phyloP scores from a whole-genome alignment of 2,329 filamentous ascomycete species.

The Colletotrichum caudatum region DNA sequence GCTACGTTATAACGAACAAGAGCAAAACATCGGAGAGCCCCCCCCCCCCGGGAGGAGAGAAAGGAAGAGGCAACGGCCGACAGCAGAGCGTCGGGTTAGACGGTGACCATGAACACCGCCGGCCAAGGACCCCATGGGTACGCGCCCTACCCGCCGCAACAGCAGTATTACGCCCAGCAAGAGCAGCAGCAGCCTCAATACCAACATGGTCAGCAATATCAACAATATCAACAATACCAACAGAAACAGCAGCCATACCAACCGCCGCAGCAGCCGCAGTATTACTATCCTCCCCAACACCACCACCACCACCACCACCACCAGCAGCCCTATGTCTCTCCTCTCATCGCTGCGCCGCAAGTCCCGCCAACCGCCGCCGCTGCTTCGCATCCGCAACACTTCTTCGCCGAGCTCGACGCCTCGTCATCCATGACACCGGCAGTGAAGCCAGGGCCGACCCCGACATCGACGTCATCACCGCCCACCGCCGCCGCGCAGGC shows the following conservation, averaged over 20 bases:
- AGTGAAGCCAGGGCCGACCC: slow-evolving; percentile 17
- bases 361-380: not conserved
- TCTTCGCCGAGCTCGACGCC: slow-evolving; percentile 41
- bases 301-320: slow-evolving; percentile 29
- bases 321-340: slow-evolving; percentile 24
- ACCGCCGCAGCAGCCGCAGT: slow-evolving; percentile 31
- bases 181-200: not conserved
- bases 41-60: not conserved
- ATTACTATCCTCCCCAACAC: slow-evolving; percentile 30
- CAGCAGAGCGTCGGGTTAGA: not conserved
- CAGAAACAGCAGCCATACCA: slow-evolving; percentile 24
- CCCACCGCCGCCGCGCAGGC: slow-evolving; percentile 3
- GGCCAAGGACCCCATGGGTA: slow-evolving; percentile 19
- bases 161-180: slow-evolving; percentile 29
- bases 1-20: not conserved
- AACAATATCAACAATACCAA: slow-evolving; percentile 14
- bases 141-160: slow-evolving; percentile 33
- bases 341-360: not conserved
- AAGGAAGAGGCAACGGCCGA: not conserved
- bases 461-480: slow-evolving; percentile 9
- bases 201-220: slow-evolving; percentile 8
- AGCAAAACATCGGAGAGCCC: not conserved
- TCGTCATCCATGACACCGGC: not conserved
- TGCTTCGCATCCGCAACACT: slow-evolving; percentile 28
- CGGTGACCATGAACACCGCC: slow-evolving; percentile 27